A percentile compares a stretch with the other conserved stretches of the same genome.
These are phyloP conservation scores for Dimocarpus longan DNA, from an alignment of 345 rosid species.

Conservation along the genomic window DNA sequence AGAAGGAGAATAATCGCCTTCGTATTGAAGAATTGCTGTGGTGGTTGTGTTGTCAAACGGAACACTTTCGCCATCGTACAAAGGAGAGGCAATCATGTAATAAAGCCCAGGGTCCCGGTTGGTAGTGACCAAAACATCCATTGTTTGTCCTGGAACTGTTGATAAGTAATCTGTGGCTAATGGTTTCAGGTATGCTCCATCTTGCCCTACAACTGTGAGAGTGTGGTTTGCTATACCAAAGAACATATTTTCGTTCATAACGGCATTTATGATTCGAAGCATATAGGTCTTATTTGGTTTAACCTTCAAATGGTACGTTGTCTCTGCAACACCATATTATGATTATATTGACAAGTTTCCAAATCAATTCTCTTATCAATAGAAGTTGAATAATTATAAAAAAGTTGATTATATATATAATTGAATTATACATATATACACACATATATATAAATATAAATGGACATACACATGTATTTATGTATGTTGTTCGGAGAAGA, in stretches of 20 bases:
- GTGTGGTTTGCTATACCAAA: conserved; percentile 35
- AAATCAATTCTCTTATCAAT: too few relatives aligned
- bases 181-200: conserved; percentile 38
- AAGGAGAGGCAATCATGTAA: conserved; percentile 37
- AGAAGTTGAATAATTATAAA: too few relatives aligned
- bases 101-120: conserved; percentile 28
- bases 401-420: too few relatives aligned
- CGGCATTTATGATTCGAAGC: conserved; percentile 38
- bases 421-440: too few relatives aligned
- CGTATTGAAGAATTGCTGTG: conserved; percentile 46
- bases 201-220: conserved; percentile 37
- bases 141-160: conserved; percentile 41
- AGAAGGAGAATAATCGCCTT: conserved; percentile 9
- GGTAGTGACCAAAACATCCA: conserved; percentile 34
- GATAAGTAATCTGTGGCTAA: conserved; percentile 11
- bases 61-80: neutral
- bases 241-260: conserved; percentile 30
- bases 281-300: conserved; percentile 37
- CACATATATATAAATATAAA: too few relatives aligned
- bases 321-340: conserved; percentile 12
- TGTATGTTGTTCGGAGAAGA: too few relatives aligned
- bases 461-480: too few relatives aligned
- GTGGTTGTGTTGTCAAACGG: conserved; percentile 27
- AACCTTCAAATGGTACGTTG: conserved; percentile 15
- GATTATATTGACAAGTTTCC: too few relatives aligned